Percentiles rank a stretch among this genome's conserved stretches.
Conservation (phyloP, 1,284 basidiomycete species). For the Phellopilus nigrolimitatus region DNA sequence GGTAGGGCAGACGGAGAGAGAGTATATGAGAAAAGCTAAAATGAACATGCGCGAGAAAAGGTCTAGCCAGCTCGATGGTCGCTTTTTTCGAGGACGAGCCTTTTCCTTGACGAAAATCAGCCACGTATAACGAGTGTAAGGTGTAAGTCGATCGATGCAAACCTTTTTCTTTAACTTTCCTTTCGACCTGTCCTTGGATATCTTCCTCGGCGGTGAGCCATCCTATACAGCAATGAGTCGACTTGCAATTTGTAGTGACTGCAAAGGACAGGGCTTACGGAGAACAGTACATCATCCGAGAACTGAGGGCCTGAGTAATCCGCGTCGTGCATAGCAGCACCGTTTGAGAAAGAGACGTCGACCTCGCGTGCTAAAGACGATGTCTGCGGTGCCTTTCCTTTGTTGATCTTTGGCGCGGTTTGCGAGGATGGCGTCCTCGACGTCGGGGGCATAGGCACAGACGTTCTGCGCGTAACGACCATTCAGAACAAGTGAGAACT, state of each 20-base stretch:
- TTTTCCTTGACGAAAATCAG: slow-evolving; percentile 21
- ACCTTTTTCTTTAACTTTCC: slow-evolving; percentile 29
- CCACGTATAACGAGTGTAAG: background rate
- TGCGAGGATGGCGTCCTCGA: slow-evolving; percentile 54
- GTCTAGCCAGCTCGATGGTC: slow-evolving; percentile 37
- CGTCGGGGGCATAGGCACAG: slow-evolving; percentile 39
- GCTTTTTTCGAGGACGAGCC: slow-evolving; percentile 25
- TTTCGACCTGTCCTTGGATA: slow-evolving; percentile 28
- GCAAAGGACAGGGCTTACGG: slow-evolving; percentile 3
- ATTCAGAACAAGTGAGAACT: slow-evolving; percentile 33
- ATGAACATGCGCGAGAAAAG: slow-evolving; percentile 46
- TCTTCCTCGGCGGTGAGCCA: slow-evolving; percentile 25
- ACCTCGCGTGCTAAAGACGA: slow-evolving; percentile 10
- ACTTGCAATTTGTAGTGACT: background rate
- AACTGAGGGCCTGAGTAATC: slow-evolving; percentile 19
- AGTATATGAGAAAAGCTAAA: slow-evolving; percentile 50
- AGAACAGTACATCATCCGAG: slow-evolving; percentile 18
- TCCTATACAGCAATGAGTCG: slow-evolving; percentile 7
- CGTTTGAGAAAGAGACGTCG: slow-evolving; percentile 16
- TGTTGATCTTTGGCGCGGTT: slow-evolving; percentile 39
- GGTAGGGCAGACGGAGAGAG: slow-evolving; percentile 50
- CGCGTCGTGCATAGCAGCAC: slow-evolving; percentile 12
- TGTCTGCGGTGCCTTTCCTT: slow-evolving; percentile 30
- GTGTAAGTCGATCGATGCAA: background rate
- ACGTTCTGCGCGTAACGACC: slow-evolving; percentile 64